phyloP scores from a whole-genome alignment of 2,329 filamentous ascomycete species.

The Fusarium sp. region DNA sequence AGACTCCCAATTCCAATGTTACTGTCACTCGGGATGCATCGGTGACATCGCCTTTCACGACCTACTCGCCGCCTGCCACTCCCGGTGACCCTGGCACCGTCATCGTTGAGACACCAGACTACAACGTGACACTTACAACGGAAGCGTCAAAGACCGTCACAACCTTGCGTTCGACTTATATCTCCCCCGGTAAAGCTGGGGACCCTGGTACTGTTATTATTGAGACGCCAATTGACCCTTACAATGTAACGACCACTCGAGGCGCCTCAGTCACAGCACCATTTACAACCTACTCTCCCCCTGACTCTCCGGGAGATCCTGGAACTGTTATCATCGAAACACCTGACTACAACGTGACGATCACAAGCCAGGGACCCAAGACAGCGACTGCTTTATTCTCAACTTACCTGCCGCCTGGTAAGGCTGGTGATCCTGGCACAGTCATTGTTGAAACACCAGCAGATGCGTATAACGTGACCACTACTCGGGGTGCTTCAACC shows the following conservation, averaged over 20 bases:
- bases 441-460: slow-evolving; percentile 25
- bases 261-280: slow-evolving; percentile 26
- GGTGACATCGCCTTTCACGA: slow-evolving; percentile 9
- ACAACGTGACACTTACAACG: slow-evolving; percentile 20
- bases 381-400: neutral
- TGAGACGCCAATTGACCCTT: slow-evolving; percentile 21
- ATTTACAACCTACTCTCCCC: slow-evolving; percentile 15
- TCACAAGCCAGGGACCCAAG: slow-evolving; percentile 1
- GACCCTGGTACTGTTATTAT: slow-evolving; percentile 29
- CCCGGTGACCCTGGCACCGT: slow-evolving; percentile 23
- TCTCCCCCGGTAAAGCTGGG: slow-evolving; percentile 6
- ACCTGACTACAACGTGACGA: slow-evolving; percentile 21
- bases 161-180: slow-evolving; percentile 1
- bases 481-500: neutral
- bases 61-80: slow-evolving; percentile 13
- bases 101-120: slow-evolving; percentile 14
- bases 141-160: slow-evolving; percentile 3
- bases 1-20: slow-evolving; percentile 28
- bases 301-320: slow-evolving; percentile 14
- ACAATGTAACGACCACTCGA: slow-evolving; percentile 24
- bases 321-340: slow-evolving; percentile 29
- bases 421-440: slow-evolving; percentile 22
- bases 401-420: slow-evolving; percentile 18
- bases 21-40: slow-evolving; percentile 20
- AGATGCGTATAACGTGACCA: neutral